Evolutionary conservation across 164 flowering plant genomes (phyloP), one percentile per base, ranked within the genome.

Genomic region (Magnolia officinalis): DNA sequence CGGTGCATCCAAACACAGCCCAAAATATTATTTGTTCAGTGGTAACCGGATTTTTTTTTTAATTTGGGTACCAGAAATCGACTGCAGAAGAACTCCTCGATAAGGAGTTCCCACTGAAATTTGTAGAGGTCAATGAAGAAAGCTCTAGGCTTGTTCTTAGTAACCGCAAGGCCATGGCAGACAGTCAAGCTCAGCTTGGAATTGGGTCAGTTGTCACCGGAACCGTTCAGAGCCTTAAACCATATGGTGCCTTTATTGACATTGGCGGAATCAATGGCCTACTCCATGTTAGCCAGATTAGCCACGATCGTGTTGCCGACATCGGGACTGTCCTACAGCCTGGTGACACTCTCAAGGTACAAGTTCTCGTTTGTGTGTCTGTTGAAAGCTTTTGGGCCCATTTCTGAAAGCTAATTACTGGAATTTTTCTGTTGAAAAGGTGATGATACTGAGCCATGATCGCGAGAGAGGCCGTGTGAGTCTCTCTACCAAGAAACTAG

Each of bases 211-310:
- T 95, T 50, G 97, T 92, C 55, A 79, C 82, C 72, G 99, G 99
- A 79, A 90, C 91, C 24, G 99, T 96, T 52, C 93, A 96, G 85
- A 92, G 95, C 81, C 83, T 96, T 77, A 94, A 93, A 83, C 99
- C 99, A 14, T 96, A 96, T 80, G 97, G 99, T 81, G 99, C 98
- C 80, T 94, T 96, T 79, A 90, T 96, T 67, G 99, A 96, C 80
- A 91, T 96, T 78, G 99, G 98, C 82, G 98, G 99, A 74, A 96
- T 96, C 73, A 93, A 89, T 82, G 99, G 98, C 55, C 99, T 96
- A 81, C 96, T 96, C 73, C 99, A 96, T 80, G 98, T 96, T 67
- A 94, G 99, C 83, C 99, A 96, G 84, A 94, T 96, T 68, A 96
- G 99, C 82, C 99, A 94, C 76, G 99, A 96, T 75, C 98, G 97